phyloP scores from a whole-genome alignment of 345 rosid genomes.

The Ceriops tagal region DNA sequence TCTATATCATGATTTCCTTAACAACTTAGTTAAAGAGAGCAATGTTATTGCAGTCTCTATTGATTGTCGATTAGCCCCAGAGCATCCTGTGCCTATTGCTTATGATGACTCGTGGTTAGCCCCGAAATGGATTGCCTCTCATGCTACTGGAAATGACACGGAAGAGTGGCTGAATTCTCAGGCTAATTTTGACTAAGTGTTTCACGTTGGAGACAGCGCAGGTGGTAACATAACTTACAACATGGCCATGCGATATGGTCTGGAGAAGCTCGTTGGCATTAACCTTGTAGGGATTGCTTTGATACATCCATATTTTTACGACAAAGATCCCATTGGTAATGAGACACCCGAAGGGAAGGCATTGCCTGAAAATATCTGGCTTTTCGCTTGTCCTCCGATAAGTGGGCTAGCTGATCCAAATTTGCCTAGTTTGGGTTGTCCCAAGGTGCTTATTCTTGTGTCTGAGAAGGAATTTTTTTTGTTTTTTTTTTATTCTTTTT shows the following conservation, averaged over 20 bases:
- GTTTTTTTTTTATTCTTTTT: too few species aligned
- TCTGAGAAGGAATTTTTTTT: too few species aligned
- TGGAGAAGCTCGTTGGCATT: background rate
- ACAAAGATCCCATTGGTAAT: conserved; percentile 11
- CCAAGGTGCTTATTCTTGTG: too few species aligned
- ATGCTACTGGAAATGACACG: background rate
- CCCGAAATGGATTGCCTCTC: conserved; percentile 10
- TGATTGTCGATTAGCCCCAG: conserved; percentile 9
- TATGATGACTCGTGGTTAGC: conserved; percentile 2
- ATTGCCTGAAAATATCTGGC: too few species aligned
- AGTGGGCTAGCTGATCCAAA: too few species aligned
- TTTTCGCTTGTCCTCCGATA: too few species aligned
- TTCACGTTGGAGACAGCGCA: conserved; percentile 10
- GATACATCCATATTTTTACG: conserved; percentile 35
- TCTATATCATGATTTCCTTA: background rate
- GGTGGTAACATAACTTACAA: conserved; percentile 13
- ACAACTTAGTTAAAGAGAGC: background rate
- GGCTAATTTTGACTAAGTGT: conserved; percentile 6
- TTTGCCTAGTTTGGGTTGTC: too few species aligned
- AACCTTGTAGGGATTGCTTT: conserved; percentile 1
- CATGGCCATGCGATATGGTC: conserved; percentile 5
- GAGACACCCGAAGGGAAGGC: too few species aligned
- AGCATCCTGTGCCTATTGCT: background rate
- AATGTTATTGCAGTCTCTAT: conserved; percentile 3
- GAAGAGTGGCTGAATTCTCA: background rate